A percentile compares a stretch with the other conserved stretches of the same genome.
These are phyloP conservation scores for Termitomyces sp. DNA, from an alignment of 768 basidiomycete species.

Conservation along the genomic window DNA sequence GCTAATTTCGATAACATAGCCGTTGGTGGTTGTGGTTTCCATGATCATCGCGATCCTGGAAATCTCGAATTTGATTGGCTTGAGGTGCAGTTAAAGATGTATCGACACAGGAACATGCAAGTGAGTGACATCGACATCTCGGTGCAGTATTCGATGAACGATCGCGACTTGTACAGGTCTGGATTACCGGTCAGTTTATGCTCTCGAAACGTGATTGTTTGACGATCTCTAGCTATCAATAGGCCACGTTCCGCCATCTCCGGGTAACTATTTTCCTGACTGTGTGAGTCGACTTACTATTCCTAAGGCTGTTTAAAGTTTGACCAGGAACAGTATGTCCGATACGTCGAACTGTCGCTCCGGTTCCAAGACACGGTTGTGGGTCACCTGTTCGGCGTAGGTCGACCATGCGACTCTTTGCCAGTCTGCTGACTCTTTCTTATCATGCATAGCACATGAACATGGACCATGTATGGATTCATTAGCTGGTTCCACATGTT, in stretches of 20 bases:
- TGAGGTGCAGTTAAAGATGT: constrained; percentile 72
- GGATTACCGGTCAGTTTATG: constrained; percentile 34
- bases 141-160: not conserved
- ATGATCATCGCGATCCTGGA: constrained; percentile 72
- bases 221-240: not conserved
- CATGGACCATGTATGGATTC: constrained; percentile 58
- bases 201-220: constrained; percentile 1
- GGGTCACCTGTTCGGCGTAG: constrained; percentile 79
- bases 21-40: constrained; percentile 67
- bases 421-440: constrained; percentile 21
- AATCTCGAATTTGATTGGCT: constrained; percentile 89
- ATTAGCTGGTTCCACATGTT: not conserved
- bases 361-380: constrained; percentile 85
- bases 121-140: constrained; percentile 30
- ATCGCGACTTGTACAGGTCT: constrained; percentile 26
- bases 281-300: constrained; percentile 50
- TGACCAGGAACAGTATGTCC: constrained; percentile 41
- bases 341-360: constrained; percentile 70
- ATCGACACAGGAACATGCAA: constrained; percentile 68
- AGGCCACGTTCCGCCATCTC: constrained; percentile 87
- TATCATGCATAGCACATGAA: constrained; percentile 63
- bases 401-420: constrained; percentile 23
- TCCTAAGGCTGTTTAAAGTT: constrained; percentile 5
- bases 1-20: constrained; percentile 35
- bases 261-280: constrained; percentile 77